Evolutionary conservation across 805 yeast species (phyloP).

Genomic region (Gaillardinia entomophila): DNA sequence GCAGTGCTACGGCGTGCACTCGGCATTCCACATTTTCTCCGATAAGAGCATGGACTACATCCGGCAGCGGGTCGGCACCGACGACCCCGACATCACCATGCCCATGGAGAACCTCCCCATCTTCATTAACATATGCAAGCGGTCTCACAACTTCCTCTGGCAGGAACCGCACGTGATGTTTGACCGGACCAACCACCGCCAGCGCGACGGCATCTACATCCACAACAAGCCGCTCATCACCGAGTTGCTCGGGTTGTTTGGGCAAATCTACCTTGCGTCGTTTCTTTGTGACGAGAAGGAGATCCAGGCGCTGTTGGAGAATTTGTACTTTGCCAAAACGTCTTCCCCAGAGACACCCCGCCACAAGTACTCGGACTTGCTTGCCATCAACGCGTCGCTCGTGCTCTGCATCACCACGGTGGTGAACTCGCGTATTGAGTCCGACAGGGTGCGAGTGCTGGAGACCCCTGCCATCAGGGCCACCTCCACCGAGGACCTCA

Average conservation of each 20-base stretch:
- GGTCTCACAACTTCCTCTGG: constrained; percentile 6
- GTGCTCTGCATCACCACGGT: constrained; percentile 18
- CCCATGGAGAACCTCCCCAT: constrained; percentile 27
- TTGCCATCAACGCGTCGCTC: constrained; percentile 26
- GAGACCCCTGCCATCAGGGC: not conserved
- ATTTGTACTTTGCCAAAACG: constrained; percentile 3
- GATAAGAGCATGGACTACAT: constrained; percentile 29
- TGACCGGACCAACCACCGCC: constrained; percentile 4
- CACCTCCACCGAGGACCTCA: not conserved
- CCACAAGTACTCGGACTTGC: constrained; percentile 25
- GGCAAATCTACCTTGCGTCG: constrained; percentile 13
- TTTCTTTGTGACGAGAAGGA: constrained; percentile 11
- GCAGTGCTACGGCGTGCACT: constrained; percentile 31
- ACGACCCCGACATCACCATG: constrained; percentile 10
- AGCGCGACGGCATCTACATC: constrained; percentile 10
- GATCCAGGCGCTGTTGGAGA: constrained; percentile 18
- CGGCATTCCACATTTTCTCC: constrained; percentile 29
- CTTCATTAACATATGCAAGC: constrained; percentile 11
- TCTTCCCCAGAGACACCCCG: constrained; percentile 1
- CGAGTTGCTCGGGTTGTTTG: constrained; percentile 17
- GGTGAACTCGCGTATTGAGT: constrained; percentile 8
- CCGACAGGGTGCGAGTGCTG: not conserved
- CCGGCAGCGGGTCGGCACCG: constrained; percentile 17
- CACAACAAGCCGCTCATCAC: constrained; percentile 14
- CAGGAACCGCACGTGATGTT: constrained; percentile 7